Base-by-base conservation (phyloP, 148 eudicot species). In the Camellia granthamiana region DNA sequence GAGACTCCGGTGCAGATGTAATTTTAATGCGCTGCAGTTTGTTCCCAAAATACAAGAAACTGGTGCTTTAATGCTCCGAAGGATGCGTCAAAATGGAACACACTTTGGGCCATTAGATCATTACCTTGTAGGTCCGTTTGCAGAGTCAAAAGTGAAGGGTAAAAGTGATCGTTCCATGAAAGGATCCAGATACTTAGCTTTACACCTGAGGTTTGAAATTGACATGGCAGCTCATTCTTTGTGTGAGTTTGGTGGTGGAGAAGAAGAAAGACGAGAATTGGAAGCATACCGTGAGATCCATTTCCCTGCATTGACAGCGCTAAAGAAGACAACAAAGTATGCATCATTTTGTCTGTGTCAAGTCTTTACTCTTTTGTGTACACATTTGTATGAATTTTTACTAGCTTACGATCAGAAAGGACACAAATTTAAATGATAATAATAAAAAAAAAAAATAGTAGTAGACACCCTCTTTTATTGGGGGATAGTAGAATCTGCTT, bases 151-250 rank as follows among this genome's bases (percentile, higher is more conserved):
- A 75, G 21, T 43, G 30, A 84, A 86, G 66, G 86, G 79, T 13
- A 87, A 83, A 83, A 82, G 72, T 11, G 56, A 30, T 42, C 88
- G 59, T 75, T 82, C 81, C 49, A 51, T 42, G 68, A 87, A 89
- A 84, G 85, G 60, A 73, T 88, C 92, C 65, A 89, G 87, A 81
- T 97, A 88, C 84, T 89, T 97, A 62, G 98, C 99, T 74, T 85
- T 97, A 77, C 99, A 97, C 86, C 83, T 97, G 83, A 91, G 99
- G 81, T 97, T 90, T 88, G 99, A 94, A 88, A 94, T 97, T 81
- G 99, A 97, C 85, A 97, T 97, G 99, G 98, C 89, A 84, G 98
- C 99, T 79, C 98, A 97, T 86, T 97, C 99, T 64, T 83, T 97
- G 23, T 97, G 99, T 78, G 90, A 94, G 74, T 97, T 92, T 88